Evolutionary conservation across 2,329 filamentous ascomycete species (phyloP).

Genomic region (Neonectria neomacrospora): DNA sequence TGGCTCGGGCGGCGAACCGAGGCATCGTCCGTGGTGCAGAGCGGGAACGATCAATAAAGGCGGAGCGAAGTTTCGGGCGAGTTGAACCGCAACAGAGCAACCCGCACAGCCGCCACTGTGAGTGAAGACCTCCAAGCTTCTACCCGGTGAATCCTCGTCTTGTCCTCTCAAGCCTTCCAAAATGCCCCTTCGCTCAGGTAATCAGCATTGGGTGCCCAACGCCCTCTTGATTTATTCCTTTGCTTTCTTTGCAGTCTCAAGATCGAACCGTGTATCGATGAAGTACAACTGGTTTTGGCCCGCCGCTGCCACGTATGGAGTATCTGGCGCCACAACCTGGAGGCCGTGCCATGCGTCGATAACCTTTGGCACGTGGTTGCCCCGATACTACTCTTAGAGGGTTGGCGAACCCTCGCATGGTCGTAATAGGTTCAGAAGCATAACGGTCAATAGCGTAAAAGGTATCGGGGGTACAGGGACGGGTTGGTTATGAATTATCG

Average conservation of each 20-base stretch:
- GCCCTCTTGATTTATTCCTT: conserved; percentile 1
- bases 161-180: too few relatives aligned
- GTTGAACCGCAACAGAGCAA: too few relatives aligned
- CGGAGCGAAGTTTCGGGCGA: too few relatives aligned
- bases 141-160: too few relatives aligned
- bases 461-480: not conserved
- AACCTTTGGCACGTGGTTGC: not conserved
- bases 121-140: too few relatives aligned
- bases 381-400: not conserved
- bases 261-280: conserved; percentile 1
- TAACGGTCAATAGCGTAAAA: not conserved
- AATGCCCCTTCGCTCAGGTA: too few relatives aligned
- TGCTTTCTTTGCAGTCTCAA: not conserved
- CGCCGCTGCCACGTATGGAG: not conserved
- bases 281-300: not conserved
- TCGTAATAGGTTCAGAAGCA: not conserved
- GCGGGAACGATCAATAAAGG: too few relatives aligned
- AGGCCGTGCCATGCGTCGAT: not conserved
- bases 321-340: conserved; percentile 1
- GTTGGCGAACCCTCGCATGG: not conserved
- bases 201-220: too few relatives aligned
- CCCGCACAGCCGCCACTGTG: too few relatives aligned
- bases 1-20: too few relatives aligned
- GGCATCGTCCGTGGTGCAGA: too few relatives aligned
- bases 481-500: not conserved